phyloP scores from a whole-genome alignment of 208 protist genomes.

The Leishmania gerbilli region DNA sequence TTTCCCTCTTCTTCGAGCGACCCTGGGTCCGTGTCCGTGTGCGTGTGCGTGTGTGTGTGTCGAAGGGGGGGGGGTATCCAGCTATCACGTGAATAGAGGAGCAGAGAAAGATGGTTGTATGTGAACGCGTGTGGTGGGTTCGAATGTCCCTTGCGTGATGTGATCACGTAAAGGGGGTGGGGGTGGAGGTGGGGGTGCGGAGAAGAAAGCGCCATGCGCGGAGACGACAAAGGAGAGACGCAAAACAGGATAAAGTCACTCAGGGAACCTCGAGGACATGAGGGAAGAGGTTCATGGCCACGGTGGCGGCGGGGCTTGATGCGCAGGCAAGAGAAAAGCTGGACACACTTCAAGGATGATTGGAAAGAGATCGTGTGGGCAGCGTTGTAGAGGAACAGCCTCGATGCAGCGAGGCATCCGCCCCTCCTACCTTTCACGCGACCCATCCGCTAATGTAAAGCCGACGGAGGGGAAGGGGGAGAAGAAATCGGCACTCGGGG shows the following conservation, averaged over 20 bases:
- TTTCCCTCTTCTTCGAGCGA: neutral
- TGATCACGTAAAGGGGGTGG: neutral
- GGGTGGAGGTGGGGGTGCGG: neutral
- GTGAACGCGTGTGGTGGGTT: neutral
- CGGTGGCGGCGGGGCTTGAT: neutral
- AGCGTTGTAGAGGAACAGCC: neutral
- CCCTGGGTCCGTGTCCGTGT: neutral
- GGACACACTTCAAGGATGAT: neutral
- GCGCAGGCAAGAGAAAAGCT: neutral
- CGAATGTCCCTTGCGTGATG: neutral
- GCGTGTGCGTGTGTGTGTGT: neutral
- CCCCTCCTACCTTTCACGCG: neutral
- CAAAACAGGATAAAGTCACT: neutral
- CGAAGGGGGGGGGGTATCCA: neutral
- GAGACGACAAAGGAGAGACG: neutral
- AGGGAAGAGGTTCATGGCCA: neutral
- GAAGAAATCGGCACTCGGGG: neutral
- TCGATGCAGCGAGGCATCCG: neutral
- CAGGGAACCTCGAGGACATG: neutral
- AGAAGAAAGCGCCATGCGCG: neutral
- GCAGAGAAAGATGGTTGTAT: neutral
- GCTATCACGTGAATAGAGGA: neutral
- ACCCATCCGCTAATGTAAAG: neutral
- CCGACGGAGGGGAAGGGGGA: neutral
- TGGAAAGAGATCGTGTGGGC: neutral